Base-by-base conservation (phyloP, 352 stramenopile genomes). In the Phytopythium kandeliae region DNA sequence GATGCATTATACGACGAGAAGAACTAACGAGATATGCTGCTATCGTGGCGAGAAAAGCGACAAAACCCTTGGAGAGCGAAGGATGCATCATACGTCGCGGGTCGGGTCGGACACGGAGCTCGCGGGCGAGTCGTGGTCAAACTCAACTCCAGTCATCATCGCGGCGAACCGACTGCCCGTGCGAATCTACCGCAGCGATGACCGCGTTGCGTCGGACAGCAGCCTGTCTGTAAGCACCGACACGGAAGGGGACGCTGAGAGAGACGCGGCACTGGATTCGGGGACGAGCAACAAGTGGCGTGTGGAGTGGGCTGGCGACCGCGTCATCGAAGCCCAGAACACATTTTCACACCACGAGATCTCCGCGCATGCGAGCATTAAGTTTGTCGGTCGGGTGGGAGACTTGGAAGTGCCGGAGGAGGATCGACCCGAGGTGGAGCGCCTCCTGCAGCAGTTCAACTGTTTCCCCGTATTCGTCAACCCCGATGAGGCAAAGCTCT, bases 321-420 rank as follows among this genome's bases (percentile, higher is more conserved):
- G 71, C 54, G 72, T 91, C 47, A 80, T 91, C 28, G 80, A 89
- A 52, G 74, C 78, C 19, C 71, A 80, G 47, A 87, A 89, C 60
- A 78, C 72, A 24, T 77, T 91, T 33, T 91, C 77, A 25, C 78
- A 88, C 51, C 64, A 81, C 36, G 77, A 89, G 51, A 71, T 91
- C 43, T 83, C 78, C 38, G 58, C 80, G 36, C 71, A 69, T 28
- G 71, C 71, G 5, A 75, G 61, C n/a, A 71, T 91, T 55, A 86
- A 85, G 54, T 91, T 91, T 28, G 76, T 91, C 13, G 80, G 80
- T 1, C 73, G 74, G 21, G 63, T 91, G 28, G 61, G 61, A 21
- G 79, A 91, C 46, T 51, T 71, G 30, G 60, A 76, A 36, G 62
- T 88, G 24, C 67, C 74, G 12, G 34, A 72, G 11, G 63, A 76